Conservation (phyloP, 169 alveolate genomes). For the Perkinsus marinus region DNA sequence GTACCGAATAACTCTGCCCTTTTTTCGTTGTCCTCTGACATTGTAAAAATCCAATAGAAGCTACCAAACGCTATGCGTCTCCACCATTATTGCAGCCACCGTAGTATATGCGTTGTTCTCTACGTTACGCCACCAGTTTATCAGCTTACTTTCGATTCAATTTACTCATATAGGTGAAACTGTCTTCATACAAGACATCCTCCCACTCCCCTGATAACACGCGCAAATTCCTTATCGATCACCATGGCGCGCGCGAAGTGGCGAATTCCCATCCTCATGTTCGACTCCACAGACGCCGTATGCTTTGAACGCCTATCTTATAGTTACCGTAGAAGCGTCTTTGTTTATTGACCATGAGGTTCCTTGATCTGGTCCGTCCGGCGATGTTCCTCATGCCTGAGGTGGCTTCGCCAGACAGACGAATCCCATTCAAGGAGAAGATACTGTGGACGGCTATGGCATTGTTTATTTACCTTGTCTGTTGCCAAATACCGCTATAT, state of each 20-base stretch:
- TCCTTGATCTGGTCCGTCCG: conserved; percentile 86
- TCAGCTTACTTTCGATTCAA: background rate
- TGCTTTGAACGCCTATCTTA: no score
- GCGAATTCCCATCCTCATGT: background rate
- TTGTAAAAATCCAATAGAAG: background rate
- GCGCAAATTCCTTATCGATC: background rate
- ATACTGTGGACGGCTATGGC: conserved; percentile 94
- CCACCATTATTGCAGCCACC: background rate
- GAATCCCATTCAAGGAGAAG: conserved; percentile 84
- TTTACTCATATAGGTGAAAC: background rate
- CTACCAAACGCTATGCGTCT: background rate
- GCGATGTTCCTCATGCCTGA: conserved; percentile 92
- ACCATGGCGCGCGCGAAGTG: background rate
- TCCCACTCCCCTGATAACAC: background rate
- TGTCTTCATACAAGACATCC: background rate
- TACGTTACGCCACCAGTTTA: background rate
- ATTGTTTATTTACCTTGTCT: conserved; percentile 84
- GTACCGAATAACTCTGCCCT: background rate
- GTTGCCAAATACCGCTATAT: conserved; percentile 95
- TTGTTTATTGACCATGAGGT: conserved; percentile 29
- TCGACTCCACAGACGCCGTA: no score
- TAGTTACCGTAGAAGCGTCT: background rate
- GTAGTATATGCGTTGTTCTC: background rate
- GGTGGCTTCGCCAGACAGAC: conserved; percentile 84
- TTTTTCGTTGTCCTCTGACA: background rate